Evolutionary conservation across 2,329 filamentous ascomycete species (phyloP).

Genomic region (Falciphora oryzae): DNA sequence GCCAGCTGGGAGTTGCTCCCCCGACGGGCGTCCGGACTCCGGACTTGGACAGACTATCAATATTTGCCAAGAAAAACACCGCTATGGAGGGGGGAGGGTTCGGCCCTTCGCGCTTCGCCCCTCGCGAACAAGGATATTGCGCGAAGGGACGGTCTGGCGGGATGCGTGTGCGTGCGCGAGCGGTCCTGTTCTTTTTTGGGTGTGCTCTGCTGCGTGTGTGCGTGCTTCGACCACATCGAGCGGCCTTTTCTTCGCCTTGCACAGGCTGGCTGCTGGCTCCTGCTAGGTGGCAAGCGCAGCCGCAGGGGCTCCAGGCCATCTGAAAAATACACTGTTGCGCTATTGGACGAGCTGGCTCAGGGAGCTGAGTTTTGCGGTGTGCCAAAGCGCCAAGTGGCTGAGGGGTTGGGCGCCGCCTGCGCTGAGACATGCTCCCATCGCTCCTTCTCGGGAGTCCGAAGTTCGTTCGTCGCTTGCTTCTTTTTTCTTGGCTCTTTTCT

Average conservation of each 20-base stretch:
- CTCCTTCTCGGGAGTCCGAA: background rate
- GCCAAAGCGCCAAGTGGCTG: background rate
- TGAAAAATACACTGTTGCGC: no score
- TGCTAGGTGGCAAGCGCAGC: no score
- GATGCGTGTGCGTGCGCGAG: background rate
- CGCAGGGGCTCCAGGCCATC: no score
- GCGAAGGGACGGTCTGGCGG: background rate
- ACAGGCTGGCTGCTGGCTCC: no score
- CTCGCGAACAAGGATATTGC: background rate
- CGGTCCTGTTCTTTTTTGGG: no score
- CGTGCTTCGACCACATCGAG: background rate
- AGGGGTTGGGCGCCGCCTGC: background rate
- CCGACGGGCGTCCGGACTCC: conserved; percentile 7
- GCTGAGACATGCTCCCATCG: background rate
- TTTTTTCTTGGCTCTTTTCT: background rate
- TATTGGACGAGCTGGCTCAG: no score
- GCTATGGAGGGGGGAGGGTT: background rate
- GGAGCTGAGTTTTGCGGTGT: background rate
- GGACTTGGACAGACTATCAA: conserved; percentile 3
- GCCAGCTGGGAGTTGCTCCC: conserved; percentile 1
- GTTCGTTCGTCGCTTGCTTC: background rate
- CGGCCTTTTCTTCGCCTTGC: no score
- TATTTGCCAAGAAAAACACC: conserved; percentile 1
- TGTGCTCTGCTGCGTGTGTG: no score
- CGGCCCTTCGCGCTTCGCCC: conserved; percentile 5